Base-by-base conservation (phyloP, 1,139 yeast genomes). In the Kodamaea sp. region DNA sequence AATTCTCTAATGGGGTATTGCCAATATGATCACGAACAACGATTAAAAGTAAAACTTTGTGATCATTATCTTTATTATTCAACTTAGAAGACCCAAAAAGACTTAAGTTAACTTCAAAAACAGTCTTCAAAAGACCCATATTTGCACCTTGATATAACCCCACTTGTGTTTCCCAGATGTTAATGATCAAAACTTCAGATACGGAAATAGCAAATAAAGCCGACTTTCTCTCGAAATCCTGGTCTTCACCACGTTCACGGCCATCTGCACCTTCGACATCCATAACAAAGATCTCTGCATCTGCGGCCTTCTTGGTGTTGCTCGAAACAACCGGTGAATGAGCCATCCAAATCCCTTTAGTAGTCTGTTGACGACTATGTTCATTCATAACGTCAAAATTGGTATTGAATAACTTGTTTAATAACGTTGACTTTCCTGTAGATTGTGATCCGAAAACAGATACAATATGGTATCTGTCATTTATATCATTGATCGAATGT, bases 211-310 rank as follows among this genome's bases (percentile, higher is more conserved):
- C 97, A 70, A 92, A 92, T 36, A 94, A 67, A 0, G 98, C 97
- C 2, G 97, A 90, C 56, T 92, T 92, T 43, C 98, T 76, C 62
- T 92, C 98, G 62, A 92, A 92, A 60, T 92, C 98, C 61, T 92
- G 97, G 60, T 92, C 98, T 53, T 92, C 98, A 10, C 98, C 98
- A 42, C 97, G 76, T 63, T 92, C 98, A 47, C 97, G 76, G 34
- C 98, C 98, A 63, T 92, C 98, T 2, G 97, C 89, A 34, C 98
- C 98, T 64, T 92, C 98, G 12, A 92, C 97, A 58, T 92, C 98
- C 78, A 92, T 75, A 2, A 92, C 95, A 50, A 89, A 75, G n/a
- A 89, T 68, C 34, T 60, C 62, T 47, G 46, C 41, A 46, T 34
- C 50, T 57, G 48, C 53, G 9, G 50, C 33, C 12, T 35, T 43